Evolutionary conservation across 768 basidiomycete species (phyloP).

Genomic region (Boletus sensibilis): DNA sequence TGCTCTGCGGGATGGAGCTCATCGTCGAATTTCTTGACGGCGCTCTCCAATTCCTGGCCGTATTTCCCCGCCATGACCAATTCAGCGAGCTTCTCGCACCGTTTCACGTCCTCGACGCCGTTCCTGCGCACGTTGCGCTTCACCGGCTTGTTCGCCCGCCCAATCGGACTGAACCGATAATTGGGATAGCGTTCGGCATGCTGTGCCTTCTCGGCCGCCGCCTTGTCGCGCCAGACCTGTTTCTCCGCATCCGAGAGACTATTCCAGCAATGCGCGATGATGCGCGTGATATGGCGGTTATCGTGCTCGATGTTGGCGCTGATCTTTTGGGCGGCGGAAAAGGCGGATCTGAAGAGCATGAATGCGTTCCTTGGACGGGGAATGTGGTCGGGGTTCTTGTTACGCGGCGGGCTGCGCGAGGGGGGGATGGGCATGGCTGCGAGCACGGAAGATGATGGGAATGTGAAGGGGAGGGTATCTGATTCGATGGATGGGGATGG

Average conservation of each 20-base stretch:
- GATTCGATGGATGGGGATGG: constrained; percentile 9
- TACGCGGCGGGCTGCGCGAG: constrained; percentile 28
- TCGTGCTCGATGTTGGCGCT: constrained; percentile 50
- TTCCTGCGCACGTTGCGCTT: constrained; percentile 56
- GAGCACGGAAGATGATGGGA: constrained; percentile 22
- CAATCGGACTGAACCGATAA: constrained; percentile 52
- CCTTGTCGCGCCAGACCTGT: constrained; percentile 48
- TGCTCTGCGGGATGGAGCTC: not conserved
- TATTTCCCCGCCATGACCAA: constrained; percentile 50
- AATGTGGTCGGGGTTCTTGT: constrained; percentile 41
- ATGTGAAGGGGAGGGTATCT: not conserved
- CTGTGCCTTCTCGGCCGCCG: constrained; percentile 49
- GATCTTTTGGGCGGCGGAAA: constrained; percentile 52
- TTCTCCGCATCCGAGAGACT: constrained; percentile 50
- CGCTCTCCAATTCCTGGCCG: constrained; percentile 47
- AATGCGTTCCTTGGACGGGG: constrained; percentile 43
- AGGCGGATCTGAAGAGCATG: constrained; percentile 62
- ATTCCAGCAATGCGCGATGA: constrained; percentile 56
- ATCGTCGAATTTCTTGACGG: constrained; percentile 38
- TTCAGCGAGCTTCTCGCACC: constrained; percentile 50
- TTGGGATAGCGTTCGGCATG: constrained; percentile 50
- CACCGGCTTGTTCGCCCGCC: constrained; percentile 42
- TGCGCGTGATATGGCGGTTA: constrained; percentile 57
- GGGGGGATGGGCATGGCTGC: constrained; percentile 32
- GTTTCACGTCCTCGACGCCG: constrained; percentile 44